Percentiles rank a stretch among this genome's conserved stretches.
These are phyloP conservation scores for Inosperma sp. DNA, from an alignment of 768 basidiomycete species.

Conservation along the genomic window DNA sequence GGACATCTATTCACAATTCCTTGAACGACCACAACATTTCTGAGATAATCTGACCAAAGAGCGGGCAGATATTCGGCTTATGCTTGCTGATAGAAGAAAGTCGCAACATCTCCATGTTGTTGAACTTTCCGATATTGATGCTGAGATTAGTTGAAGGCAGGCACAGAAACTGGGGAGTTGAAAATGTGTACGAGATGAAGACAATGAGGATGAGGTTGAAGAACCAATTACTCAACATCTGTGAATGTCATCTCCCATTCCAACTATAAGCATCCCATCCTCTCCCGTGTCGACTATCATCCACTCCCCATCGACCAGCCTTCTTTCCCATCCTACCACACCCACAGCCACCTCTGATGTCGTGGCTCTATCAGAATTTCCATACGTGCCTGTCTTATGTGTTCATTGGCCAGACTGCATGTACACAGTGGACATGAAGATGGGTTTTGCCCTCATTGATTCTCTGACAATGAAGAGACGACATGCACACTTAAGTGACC, in stretches of 20 bases:
- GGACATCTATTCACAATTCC: not conserved
- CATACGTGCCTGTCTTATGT: not conserved
- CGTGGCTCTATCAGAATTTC: not conserved
- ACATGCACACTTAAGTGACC: not conserved
- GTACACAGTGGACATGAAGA: constrained; percentile 19
- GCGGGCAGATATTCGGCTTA: not conserved
- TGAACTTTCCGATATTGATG: not conserved
- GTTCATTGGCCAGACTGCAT: constrained; percentile 12
- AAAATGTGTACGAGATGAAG: not conserved
- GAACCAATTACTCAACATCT: not conserved
- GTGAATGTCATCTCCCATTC: not conserved
- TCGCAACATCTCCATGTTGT: not conserved
- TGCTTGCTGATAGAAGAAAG: not conserved
- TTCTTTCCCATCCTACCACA: not conserved
- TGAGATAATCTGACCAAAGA: not conserved
- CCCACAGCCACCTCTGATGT: not conserved
- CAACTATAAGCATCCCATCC: constrained; percentile 5
- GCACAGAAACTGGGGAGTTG: too few relatives aligned
- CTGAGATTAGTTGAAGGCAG: not conserved
- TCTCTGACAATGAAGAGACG: not conserved
- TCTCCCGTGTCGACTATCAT: constrained; percentile 2
- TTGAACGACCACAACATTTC: not conserved
- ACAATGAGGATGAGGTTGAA: not conserved
- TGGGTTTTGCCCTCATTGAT: constrained; percentile 14
- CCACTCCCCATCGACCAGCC: not conserved